Conservation (phyloP, 1,284 basidiomycete species). For the Malassezia brasiliensis region DNA sequence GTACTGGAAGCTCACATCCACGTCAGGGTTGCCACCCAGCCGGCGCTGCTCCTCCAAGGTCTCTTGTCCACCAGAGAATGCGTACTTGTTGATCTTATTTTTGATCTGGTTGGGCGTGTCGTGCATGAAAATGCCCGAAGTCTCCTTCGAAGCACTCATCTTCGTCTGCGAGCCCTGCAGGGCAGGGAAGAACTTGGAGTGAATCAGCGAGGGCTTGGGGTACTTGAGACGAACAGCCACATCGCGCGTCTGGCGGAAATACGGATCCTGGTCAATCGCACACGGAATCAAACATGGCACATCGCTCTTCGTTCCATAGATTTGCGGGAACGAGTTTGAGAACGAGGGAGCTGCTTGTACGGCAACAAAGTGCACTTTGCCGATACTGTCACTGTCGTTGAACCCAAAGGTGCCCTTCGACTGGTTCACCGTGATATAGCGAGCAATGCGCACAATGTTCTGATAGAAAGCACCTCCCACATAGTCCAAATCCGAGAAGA, state of each 20-base stretch:
- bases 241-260: slow-evolving; percentile 95
- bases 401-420: slow-evolving; percentile 94
- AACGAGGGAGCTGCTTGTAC: slow-evolving; percentile 94
- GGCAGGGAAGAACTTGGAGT: slow-evolving; percentile 96
- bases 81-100: slow-evolving; percentile 80
- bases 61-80: slow-evolving; percentile 56
- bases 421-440: slow-evolving; percentile 85
- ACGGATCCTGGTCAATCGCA: slow-evolving; percentile 85
- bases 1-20: slow-evolving; percentile 94
- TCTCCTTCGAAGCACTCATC: slow-evolving; percentile 90
- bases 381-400: slow-evolving; percentile 81
- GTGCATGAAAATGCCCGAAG: slow-evolving; percentile 87
- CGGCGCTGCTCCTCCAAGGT: slow-evolving; percentile 85
- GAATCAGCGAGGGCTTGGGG: slow-evolving; percentile 83
- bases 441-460: slow-evolving; percentile 84
- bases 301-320: slow-evolving; percentile 74
- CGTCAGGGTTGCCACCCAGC: slow-evolving; percentile 82
- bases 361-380: slow-evolving; percentile 95
- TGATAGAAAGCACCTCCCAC: slow-evolving; percentile 84
- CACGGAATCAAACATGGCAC: slow-evolving; percentile 92
- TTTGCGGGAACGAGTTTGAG: slow-evolving; percentile 96
- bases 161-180: slow-evolving; percentile 95
- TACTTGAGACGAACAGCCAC: slow-evolving; percentile 88
- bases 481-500: slow-evolving; percentile 85
- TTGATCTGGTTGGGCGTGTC: slow-evolving; percentile 89